Evolutionary conservation across 345 rosid species (phyloP), one percentile per base, ranked within the genome.

Genomic region (Firmiana major): DNA sequence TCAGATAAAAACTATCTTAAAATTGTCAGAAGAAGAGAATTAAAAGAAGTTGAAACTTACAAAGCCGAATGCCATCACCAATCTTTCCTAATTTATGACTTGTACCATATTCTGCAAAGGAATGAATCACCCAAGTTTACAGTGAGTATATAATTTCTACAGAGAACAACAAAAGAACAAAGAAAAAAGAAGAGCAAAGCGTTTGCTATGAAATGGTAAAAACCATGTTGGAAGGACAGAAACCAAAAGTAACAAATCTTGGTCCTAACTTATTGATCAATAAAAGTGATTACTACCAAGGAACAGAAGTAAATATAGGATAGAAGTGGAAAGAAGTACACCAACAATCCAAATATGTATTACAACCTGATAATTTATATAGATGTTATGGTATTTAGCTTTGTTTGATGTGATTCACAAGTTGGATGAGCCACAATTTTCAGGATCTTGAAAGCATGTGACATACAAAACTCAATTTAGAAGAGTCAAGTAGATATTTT

Each of bases 31-130:
- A n/a, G 22, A 60, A 48, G 31, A 75, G n/a, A 26, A 36, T 1
- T 21, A 78, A 43, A 58, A 34, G 34, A 26, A 46, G 28, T 11
- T 9, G 28, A 57, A 83, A 80, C 97, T 91, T 88, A 96, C 99
- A 96, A 28, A 96, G 71, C 74, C 97, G 97, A 84, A 96, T 93
- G 38, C 98, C 97, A 80, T 89, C 83, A 69, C 98, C 99, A 21
- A 92, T 58, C 78, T 87, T 93, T 57, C 99, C 99, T 77, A 96
- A 74, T 51, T 69, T 70, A 86, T 90, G 98, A 43, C 83, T 79
- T 8, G 99, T 87, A 53, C 94, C 97, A 84, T 86, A 92, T 74
- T 96, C 99, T 96, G 94, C 88, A 80, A 10, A 28, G 51, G 66
- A 74, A 69, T 19, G 46, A 63, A 45, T 46, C 9, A 78, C 36